Conservation (phyloP, 805 yeast genomes). For the Wickerhamiella occidentalis region DNA sequence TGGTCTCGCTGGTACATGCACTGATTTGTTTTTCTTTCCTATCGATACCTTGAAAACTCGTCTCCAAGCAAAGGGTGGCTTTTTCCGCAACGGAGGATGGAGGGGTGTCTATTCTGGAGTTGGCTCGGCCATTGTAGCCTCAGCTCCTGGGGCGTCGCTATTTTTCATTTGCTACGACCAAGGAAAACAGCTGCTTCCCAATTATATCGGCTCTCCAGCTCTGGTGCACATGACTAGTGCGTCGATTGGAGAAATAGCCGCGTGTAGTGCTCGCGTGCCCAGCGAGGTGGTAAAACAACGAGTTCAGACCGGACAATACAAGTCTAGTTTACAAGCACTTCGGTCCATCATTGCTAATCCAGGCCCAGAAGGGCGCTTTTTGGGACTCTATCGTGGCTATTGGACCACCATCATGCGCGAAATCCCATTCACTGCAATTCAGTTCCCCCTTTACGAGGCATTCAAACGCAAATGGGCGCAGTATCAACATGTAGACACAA, state of each 20-base stretch:
- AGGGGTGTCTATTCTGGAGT: conserved; percentile 81
- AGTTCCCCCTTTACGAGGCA: conserved; percentile 85
- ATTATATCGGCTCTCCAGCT: conserved; percentile 17
- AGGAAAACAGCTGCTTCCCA: conserved; percentile 16
- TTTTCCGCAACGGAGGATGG: conserved; percentile 87
- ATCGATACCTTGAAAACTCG: conserved; percentile 92
- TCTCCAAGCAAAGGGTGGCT: conserved; percentile 90
- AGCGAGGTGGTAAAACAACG: conserved; percentile 94
- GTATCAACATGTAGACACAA: conserved; percentile 32
- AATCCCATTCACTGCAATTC: conserved; percentile 92
- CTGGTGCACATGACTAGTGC: conserved; percentile 78
- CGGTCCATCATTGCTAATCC: conserved; percentile 46
- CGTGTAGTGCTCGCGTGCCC: conserved; percentile 90
- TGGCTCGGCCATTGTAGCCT: conserved; percentile 86
- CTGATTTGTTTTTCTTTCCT: conserved; percentile 91
- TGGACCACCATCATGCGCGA: conserved; percentile 84
- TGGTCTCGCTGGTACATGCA: conserved; percentile 91
- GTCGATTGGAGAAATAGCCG: conserved; percentile 81
- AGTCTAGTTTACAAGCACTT: conserved; percentile 56
- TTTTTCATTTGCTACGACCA: conserved; percentile 74
- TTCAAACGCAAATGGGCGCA: conserved; percentile 52
- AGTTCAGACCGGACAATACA: conserved; percentile 60
- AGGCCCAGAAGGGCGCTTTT: conserved; percentile 63
- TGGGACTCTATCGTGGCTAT: conserved; percentile 89
- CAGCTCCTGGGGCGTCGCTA: conserved; percentile 77